Conservation (phyloP, 2,329 filamentous ascomycete species). For the Alternaria longipes region DNA sequence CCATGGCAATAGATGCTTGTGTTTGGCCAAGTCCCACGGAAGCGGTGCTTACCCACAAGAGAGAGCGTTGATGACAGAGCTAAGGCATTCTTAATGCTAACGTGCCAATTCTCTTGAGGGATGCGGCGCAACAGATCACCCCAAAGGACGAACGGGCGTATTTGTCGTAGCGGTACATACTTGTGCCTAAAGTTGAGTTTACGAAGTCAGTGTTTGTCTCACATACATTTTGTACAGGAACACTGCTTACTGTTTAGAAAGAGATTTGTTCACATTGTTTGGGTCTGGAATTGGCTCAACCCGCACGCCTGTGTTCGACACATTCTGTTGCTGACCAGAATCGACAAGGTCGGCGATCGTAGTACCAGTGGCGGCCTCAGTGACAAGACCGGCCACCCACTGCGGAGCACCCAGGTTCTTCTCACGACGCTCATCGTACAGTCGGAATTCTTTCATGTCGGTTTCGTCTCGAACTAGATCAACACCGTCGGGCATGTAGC, state of each 20-base stretch:
- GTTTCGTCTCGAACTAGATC: conserved; percentile 41
- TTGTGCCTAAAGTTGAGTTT: conserved; percentile 48
- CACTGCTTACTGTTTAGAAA: conserved; percentile 55
- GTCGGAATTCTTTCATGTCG: conserved; percentile 25
- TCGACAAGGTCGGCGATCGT: conserved; percentile 57
- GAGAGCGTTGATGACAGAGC: conserved; percentile 63
- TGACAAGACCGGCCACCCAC: conserved; percentile 68
- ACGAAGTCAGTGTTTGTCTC: too few species aligned
- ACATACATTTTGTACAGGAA: too few species aligned
- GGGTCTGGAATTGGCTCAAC: conserved; percentile 66
- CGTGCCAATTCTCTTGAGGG: conserved; percentile 57
- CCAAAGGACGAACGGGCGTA: conserved; percentile 66
- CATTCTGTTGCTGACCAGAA: conserved; percentile 50
- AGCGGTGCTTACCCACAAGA: conserved; percentile 61
- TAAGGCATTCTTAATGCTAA: conserved; percentile 64
- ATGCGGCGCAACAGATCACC: conserved; percentile 58
- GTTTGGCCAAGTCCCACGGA: conserved; percentile 64
- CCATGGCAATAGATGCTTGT: conserved; percentile 63
- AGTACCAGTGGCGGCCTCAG: conserved; percentile 59
- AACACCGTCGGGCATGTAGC: conserved; percentile 42
- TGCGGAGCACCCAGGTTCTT: conserved; percentile 52
- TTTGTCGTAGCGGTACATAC: conserved; percentile 63
- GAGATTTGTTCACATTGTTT: conserved; percentile 59
- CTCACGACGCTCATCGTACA: conserved; percentile 31
- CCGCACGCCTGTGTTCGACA: conserved; percentile 64